Evolutionary conservation across 768 basidiomycete species (phyloP), one percentile per base, ranked within the genome.

Genomic region (Lactarius tabidus): DNA sequence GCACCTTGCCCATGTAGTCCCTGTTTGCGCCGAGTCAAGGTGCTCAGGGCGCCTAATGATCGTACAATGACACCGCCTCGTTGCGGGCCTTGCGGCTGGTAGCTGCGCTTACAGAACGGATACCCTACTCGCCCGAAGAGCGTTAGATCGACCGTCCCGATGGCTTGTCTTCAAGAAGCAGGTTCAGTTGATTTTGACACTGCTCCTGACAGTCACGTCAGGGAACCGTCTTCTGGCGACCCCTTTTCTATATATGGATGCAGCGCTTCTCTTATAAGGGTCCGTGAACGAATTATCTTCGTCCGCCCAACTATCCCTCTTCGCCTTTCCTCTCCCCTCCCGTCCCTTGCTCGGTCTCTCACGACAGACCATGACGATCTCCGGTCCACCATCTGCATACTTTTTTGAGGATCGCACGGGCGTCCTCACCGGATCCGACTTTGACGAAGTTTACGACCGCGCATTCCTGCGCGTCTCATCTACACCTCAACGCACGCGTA

Each of bases 381-480:
- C 60, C 28, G 67, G 63, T 26, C 69, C 67, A 43, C 69, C 69
- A 55, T 61, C 69, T 12, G 69, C 86, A 20, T 82, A 82, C 68
- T 82, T 81, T 54, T 80, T 89, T 52, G 89, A 90, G 73, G 88
- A 90, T 77, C 84, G 86, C 54, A 86, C 88, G 0, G 87, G 83
- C 23, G 74, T 76, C 17, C 74, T 81, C 64, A 76, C 79, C 15
- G 75, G 77, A 55, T 81, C 87, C 1, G 88, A 91, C 78, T 90
- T 85, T 67, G 88, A 89, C 72, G 89, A 91, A 70, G 82, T 90
- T 69, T 91, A 90, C 72, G 89, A 91, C 75, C 84, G 89, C 61
- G 76, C 85, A 67, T 90, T 88, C 77, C 80, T 88, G 58, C 87
- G 85, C 64, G 80, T 90, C 39, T 74, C 81, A 6, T 81, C 82